Evolutionary conservation across 73 alveolate species (phyloP).

Genomic region (Durusdinium trenchii): DNA sequence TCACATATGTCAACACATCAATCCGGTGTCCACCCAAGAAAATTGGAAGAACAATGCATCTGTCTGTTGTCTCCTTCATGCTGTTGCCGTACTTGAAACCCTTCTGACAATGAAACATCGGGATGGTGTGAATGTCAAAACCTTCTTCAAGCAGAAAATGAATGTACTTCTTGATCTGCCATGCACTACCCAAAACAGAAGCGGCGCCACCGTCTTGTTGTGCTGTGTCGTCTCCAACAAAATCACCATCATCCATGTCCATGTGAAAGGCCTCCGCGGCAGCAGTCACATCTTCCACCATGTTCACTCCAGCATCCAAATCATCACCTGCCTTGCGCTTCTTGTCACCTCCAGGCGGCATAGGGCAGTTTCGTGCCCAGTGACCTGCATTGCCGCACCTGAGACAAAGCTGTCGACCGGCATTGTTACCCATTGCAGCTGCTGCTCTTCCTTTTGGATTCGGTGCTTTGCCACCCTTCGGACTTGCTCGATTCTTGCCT

Average conservation of each 20-base stretch:
- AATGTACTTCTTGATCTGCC: not conserved
- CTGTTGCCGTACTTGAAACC: not conserved
- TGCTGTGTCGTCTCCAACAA: not conserved
- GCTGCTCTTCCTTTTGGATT: not conserved
- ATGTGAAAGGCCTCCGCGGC: not conserved
- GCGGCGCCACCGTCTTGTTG: not conserved
- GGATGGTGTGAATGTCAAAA: not conserved
- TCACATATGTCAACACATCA: not conserved
- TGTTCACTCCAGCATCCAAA: not conserved
- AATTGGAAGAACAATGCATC: not conserved
- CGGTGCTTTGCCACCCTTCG: no score
- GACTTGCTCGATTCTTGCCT: not conserved
- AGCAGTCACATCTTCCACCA: not conserved
- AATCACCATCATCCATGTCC: not conserved
- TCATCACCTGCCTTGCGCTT: not conserved
- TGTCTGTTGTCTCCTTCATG: not conserved
- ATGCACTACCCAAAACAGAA: not conserved
- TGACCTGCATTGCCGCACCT: not conserved
- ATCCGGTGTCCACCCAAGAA: not conserved
- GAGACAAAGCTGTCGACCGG: not conserved
- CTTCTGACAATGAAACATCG: not conserved
- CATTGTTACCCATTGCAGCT: no score
- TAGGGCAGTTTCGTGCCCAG: not conserved
- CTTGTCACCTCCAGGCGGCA: not conserved
- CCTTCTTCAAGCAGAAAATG: not conserved